Percentiles rank a stretch among this genome's conserved stretches.
phyloP scores from a whole-genome alignment of 495 filamentous ascomycete genomes.

The Podospora comata region DNA sequence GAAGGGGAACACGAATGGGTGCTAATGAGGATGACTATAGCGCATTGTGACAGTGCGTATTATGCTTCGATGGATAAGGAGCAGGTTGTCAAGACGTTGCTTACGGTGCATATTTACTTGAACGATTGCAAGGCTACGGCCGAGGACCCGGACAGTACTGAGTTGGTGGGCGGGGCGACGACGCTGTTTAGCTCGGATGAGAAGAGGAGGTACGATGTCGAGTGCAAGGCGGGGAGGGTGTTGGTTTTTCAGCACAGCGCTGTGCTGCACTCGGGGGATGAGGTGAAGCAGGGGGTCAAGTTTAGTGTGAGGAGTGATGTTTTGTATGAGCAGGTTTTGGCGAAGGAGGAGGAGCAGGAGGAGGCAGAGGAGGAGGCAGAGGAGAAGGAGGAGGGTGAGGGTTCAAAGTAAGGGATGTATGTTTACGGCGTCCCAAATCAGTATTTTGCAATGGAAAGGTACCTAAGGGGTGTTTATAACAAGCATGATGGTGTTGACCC shows the following conservation, averaged over 20 bases:
- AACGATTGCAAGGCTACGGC: slow-evolving; percentile 51
- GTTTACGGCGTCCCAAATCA: neutral
- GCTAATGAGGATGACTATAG: slow-evolving; percentile 31
- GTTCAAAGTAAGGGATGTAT: neutral
- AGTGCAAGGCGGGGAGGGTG: slow-evolving; percentile 67
- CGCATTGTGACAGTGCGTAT: slow-evolving; percentile 73
- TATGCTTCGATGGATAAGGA: slow-evolving; percentile 42
- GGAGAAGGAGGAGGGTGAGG: neutral
- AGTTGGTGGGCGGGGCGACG: slow-evolving; percentile 61
- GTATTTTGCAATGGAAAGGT: neutral
- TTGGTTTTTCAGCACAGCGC: slow-evolving; percentile 73
- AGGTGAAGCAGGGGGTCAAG: slow-evolving; percentile 69
- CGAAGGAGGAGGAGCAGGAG: neutral
- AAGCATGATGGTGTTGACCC: neutral
- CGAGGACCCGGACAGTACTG: slow-evolving; percentile 25
- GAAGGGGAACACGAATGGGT: neutral
- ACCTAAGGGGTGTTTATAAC: neutral
- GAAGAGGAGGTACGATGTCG: slow-evolving; percentile 55
- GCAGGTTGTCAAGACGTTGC: slow-evolving; percentile 55
- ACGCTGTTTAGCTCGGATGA: slow-evolving; percentile 55
- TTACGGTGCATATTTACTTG: slow-evolving; percentile 83
- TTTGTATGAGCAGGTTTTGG: slow-evolving; percentile 56
- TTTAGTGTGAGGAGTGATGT: slow-evolving; percentile 76
- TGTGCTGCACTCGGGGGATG: slow-evolving; percentile 70
- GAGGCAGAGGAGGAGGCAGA: neutral